Base-by-base conservation (phyloP, 108 stramenopile genomes). In the Licmophora abbreviata region DNA sequence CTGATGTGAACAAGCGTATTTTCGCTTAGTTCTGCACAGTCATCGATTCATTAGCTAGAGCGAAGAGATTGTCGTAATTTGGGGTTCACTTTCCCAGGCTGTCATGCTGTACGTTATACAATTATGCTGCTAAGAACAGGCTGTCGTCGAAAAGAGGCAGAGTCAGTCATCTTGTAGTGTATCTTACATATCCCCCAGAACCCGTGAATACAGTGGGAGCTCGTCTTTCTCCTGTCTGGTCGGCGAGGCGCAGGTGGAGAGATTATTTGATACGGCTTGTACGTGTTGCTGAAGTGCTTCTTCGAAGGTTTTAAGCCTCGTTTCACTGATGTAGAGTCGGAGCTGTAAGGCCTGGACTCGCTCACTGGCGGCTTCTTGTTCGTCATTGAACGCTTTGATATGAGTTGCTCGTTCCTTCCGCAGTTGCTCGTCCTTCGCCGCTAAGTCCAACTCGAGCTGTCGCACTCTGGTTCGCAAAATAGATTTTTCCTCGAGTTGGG, bases 1-100 rank as follows among this genome's bases (percentile, higher is more conserved):
- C 85, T 44, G 89, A 95, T 61, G 62, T 56, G 12, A 55, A 54
- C 46, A 92, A 93, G 64, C 90, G 90, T 45, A 95, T 95, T 74
- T 91, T 95, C 48, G 74, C 90, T 28, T 95, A 91, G 83, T 43
- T 1, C 12, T 12, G 12, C 9, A 11, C 34, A 35, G 11, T 35
- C 11, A 9, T 12, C 9, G 34, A 35, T 12, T 35, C 9, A 35
- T 35, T 12, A 11, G 34, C 34, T 35, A n/a, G n/a, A n/a, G n/a
- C n/a, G n/a, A n/a, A n/a, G n/a, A n/a, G n/a, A n/a, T n/a, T n/a
- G n/a, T n/a, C n/a, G n/a, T n/a, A n/a, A n/a, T n/a, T n/a, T n/a
- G n/a, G n/a, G n/a, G n/a, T n/a, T n/a, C n/a, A n/a, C n/a, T n/a
- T n/a, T n/a, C n/a, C n/a, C n/a, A n/a, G n/a, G n/a, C n/a, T n/a